Base-by-base conservation (phyloP, 345 rosid genomes). In the Crucihimalaya himalaica region DNA sequence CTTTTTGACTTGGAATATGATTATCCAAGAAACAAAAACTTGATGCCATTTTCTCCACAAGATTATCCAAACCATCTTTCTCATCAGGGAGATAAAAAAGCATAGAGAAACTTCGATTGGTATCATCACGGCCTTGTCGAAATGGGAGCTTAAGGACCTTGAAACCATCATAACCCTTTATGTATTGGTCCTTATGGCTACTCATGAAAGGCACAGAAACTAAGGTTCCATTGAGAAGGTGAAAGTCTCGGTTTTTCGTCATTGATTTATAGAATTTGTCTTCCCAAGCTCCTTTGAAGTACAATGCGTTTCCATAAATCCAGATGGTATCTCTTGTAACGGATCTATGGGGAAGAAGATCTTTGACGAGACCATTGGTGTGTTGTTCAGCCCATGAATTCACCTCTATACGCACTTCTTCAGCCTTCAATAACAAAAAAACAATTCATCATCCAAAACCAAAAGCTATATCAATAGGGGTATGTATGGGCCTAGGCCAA, bases 71-170 rank as follows among this genome's bases (percentile, higher is more conserved):
- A 8, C 43, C 63, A 54, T 29, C 43, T 5, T 8, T 68, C 6
- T 34, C 13, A 8, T 68, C 54, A 2, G 73, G 64, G 11, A 68
- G 63, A 40, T 68, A 68, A 6, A 68, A 40, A 12, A 54, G 18
- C 63, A 68, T 59, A 12, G 68, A 58, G 47, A 59, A 60, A 0
- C 8, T 10, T 21, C 67, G 58, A 1, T 16, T 32, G 11, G 23
- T 55, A 5, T 55, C 50, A 16, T 19, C 16, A 0, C 14, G 16
- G 28, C 8, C 8, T 60, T 48, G 68, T 25, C 18, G 16, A 54
- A 20, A 71, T 5, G 68, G 68, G n/a, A 71, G 68, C 50, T 23
- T 59, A 2, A 71, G 68, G 50, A 60, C 75, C 40, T 71, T 59
- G 40, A 71, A 71, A 47, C 19, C 75, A 4, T n/a, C 25, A 8